Conservation (phyloP, 2,329 filamentous ascomycete genomes). For the Venturia oleaginea region DNA sequence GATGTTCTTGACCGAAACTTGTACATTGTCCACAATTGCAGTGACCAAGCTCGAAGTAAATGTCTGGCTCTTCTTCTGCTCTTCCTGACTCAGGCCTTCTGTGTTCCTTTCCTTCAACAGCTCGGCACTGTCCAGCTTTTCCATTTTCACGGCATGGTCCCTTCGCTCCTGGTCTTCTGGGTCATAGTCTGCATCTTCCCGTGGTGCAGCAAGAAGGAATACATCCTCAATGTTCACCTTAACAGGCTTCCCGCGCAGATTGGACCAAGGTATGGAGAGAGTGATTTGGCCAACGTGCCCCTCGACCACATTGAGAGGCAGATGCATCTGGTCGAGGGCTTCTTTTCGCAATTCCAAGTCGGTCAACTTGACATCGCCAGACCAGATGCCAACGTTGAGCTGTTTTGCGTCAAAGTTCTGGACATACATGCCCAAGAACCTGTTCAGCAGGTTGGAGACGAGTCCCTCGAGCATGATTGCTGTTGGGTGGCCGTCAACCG, state of each 20-base stretch:
- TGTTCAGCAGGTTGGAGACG: constrained; percentile 93
- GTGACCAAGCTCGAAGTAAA: constrained; percentile 92
- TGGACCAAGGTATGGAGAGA: constrained; percentile 93
- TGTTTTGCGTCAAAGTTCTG: constrained; percentile 98
- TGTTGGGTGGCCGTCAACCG: constrained; percentile 57
- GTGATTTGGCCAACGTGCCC: constrained; percentile 90
- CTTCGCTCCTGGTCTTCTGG: constrained; percentile 84
- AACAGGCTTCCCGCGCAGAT: constrained; percentile 86
- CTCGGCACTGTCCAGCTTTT: constrained; percentile 95
- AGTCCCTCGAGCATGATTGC: constrained; percentile 89
- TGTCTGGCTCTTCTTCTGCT: constrained; percentile 95
- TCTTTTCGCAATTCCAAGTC: constrained; percentile 89
- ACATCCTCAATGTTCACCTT: constrained; percentile 96
- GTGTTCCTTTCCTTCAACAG: constrained; percentile 82
- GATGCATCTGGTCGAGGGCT: constrained; percentile 90
- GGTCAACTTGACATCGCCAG: constrained; percentile 89
- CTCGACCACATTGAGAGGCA: constrained; percentile 93
- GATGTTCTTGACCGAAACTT: constrained; percentile 96
- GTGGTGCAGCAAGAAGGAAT: constrained; percentile 87
- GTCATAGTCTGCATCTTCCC: constrained; percentile 89
- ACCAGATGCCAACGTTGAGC: constrained; percentile 98
- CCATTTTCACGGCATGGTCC: constrained; percentile 90
- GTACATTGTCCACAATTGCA: constrained; percentile 96
- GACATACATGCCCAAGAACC: constrained; percentile 99
- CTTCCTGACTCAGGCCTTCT: constrained; percentile 89